Evolutionary conservation across 495 filamentous ascomycete genomes (phyloP), one percentile per base, ranked within the genome.

Genomic region (Aspergillus sparsus): DNA sequence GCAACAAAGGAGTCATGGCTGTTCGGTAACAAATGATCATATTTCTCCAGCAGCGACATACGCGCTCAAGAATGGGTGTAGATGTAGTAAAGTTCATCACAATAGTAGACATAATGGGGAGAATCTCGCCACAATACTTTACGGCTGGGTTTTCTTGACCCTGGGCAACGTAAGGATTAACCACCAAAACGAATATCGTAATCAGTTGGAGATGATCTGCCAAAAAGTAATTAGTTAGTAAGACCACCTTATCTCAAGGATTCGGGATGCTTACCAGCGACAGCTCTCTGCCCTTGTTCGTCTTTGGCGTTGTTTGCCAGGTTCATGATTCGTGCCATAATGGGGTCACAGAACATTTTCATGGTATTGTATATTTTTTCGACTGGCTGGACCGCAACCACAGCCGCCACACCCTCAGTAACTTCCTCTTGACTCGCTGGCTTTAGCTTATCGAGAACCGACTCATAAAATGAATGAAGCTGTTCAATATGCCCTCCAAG

Each of bases 21-120:
- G 88, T 93, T 60, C 95, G 83, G 73, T 97, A 98, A 1, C 92
- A 96, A 57, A 97, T 90, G 31, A 98, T 84, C 93, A 97, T 96
- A 68, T 90, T 88, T 60, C 94, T 84, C 90, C 92, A 99, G 78
- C 90, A 97, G 50, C 94, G 84, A 72, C 92, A 97, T 18, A 99
- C 83, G 15, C 93, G 84, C 77, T 99, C 94, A 62, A 93, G 87
- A 56, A 99, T 95, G 7, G 94, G 94, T 3, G 87, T 75, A 58
- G 89, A 96, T 58, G 83, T 77, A 58, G 89, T 84, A 72, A 97
- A 98, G 72, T 85, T 92, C 66, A 93, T 87, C 42, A 90, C 83
- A 58, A 99, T 89, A 6, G 86, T 88, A 12, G 89, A 82, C 65
- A 98, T 79, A 46, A 97, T 83, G 6, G 90, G 91, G 71, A 97